A percentile compares a stretch with the other conserved stretches of the same genome.
phyloP scores from a whole-genome alignment of 495 filamentous ascomycete species.

The Podospora pseudoanserina region DNA sequence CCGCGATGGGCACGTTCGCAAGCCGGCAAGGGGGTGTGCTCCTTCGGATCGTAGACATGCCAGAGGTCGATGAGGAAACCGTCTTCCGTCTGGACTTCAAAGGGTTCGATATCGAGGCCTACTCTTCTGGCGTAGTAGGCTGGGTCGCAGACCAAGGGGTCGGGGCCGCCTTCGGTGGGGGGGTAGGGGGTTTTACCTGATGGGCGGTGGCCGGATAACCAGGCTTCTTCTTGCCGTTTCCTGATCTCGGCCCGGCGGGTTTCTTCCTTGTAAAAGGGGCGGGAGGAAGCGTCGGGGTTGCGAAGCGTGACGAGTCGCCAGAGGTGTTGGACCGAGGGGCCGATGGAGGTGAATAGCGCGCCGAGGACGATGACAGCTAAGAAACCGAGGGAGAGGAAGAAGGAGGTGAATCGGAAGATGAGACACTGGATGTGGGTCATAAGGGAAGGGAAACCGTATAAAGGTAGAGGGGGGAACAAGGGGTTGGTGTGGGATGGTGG shows the following conservation, averaged over 20 bases:
- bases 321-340: constrained; percentile 42
- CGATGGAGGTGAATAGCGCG: constrained; percentile 60
- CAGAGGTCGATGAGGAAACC: constrained; percentile 86
- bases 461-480: constrained; percentile 80
- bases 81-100: constrained; percentile 88
- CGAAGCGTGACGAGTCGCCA: constrained; percentile 50
- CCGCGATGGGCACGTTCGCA: constrained; percentile 39
- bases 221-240: constrained; percentile 54
- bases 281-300: constrained; percentile 50
- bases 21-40: constrained; percentile 51
- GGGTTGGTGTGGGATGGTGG: constrained; percentile 70
- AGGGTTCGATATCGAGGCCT: constrained; percentile 80
- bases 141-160: constrained; percentile 73
- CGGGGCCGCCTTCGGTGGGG: constrained; percentile 74
- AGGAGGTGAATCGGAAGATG: constrained; percentile 60
- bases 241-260: constrained; percentile 49
- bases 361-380: constrained; percentile 72
- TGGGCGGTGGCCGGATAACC: constrained; percentile 48
- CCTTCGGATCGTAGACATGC: constrained; percentile 84
- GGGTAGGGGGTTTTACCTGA: constrained; percentile 53
- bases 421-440: constrained; percentile 61
- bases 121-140: constrained; percentile 85
- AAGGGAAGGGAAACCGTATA: constrained; percentile 71
- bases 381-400: constrained; percentile 72
- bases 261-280: constrained; percentile 71